These are phyloP conservation scores for Starmerella powellii DNA, from an alignment of 805 yeast species.

Conservation along the genomic window DNA sequence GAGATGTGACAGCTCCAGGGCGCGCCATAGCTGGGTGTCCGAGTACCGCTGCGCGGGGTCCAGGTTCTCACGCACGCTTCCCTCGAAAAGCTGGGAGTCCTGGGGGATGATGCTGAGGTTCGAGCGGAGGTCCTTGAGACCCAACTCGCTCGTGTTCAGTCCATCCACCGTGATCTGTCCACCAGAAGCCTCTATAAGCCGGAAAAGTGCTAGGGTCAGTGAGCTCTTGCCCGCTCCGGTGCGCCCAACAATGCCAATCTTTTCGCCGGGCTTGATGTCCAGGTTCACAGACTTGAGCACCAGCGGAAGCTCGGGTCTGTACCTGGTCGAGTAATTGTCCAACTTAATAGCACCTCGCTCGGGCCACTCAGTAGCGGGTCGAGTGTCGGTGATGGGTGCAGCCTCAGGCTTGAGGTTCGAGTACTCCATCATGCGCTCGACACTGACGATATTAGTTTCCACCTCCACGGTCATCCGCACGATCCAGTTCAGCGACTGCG, in stretches of 20 bases:
- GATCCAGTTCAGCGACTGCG: conserved; percentile 92
- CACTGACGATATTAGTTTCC: conserved; percentile 92
- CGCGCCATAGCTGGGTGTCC: conserved; percentile 77
- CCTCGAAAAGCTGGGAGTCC: conserved; percentile 86
- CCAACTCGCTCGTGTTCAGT: conserved; percentile 51
- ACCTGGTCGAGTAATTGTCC: conserved; percentile 66
- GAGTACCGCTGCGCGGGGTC: conserved; percentile 63
- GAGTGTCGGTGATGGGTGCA: conserved; percentile 49
- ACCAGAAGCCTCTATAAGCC: conserved; percentile 65
- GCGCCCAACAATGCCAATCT: conserved; percentile 91
- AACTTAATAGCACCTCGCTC: conserved; percentile 52
- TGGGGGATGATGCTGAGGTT: conserved; percentile 80
- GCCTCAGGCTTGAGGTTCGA: conserved; percentile 76
- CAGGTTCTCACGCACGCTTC: conserved; percentile 69
- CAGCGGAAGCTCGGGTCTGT: conserved; percentile 68
- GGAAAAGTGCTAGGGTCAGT: conserved; percentile 67
- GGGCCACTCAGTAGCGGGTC: conserved; percentile 72
- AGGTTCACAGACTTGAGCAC: conserved; percentile 60
- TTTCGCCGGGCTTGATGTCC: conserved; percentile 59
- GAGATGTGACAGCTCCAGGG: conserved; percentile 65
- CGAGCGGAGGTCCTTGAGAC: conserved; percentile 65
- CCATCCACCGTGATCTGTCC: conserved; percentile 68
- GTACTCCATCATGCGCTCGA: conserved; percentile 87
- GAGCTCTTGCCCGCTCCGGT: conserved; percentile 96
- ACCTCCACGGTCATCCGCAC: conserved; percentile 98